Evolutionary conservation across 2,329 filamentous ascomycete species (phyloP).

Genomic region (Claviceps maximensis): DNA sequence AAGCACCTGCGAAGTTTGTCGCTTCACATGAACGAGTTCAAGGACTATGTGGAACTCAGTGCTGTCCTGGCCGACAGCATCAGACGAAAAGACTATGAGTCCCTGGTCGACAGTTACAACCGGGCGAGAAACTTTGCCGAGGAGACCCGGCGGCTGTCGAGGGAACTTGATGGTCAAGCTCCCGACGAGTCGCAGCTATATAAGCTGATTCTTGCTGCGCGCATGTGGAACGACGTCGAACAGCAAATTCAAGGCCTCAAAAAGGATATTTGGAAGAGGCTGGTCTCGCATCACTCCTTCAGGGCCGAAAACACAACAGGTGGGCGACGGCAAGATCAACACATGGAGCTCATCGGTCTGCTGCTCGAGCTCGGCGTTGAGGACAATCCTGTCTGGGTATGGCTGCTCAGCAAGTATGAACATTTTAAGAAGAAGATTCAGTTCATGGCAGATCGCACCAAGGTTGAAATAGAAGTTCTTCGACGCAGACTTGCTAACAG

Average conservation of each 20-base stretch:
- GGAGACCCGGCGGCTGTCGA: conserved; percentile 58
- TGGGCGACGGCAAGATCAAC: conserved; percentile 57
- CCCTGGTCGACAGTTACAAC: conserved; percentile 73
- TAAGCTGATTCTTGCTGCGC: conserved; percentile 72
- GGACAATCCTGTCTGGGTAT: conserved; percentile 93
- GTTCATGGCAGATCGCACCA: conserved; percentile 68
- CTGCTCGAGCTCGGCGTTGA: conserved; percentile 89
- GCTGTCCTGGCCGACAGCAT: conserved; percentile 69
- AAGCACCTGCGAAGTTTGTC: conserved; percentile 71
- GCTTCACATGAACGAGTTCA: conserved; percentile 63
- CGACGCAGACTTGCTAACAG: conserved; percentile 64
- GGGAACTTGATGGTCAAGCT: conserved; percentile 36
- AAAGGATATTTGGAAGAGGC: conserved; percentile 71
- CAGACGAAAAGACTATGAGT: conserved; percentile 81
- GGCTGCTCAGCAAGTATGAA: conserved; percentile 82
- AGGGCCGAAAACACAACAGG: conserved; percentile 30
- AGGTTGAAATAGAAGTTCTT: conserved; percentile 83
- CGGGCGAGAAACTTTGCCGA: conserved; percentile 72
- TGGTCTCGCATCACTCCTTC: conserved; percentile 53
- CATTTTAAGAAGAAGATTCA: conserved; percentile 78
- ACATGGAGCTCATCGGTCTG: conserved; percentile 82
- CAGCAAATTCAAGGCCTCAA: conserved; percentile 80
- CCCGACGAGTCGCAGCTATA: conserved; percentile 72
- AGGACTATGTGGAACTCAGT: conserved; percentile 70
- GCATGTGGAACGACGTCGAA: conserved; percentile 92